Evolutionary conservation across 768 basidiomycete species (phyloP).

Genomic region (Tricholomella constricta): DNA sequence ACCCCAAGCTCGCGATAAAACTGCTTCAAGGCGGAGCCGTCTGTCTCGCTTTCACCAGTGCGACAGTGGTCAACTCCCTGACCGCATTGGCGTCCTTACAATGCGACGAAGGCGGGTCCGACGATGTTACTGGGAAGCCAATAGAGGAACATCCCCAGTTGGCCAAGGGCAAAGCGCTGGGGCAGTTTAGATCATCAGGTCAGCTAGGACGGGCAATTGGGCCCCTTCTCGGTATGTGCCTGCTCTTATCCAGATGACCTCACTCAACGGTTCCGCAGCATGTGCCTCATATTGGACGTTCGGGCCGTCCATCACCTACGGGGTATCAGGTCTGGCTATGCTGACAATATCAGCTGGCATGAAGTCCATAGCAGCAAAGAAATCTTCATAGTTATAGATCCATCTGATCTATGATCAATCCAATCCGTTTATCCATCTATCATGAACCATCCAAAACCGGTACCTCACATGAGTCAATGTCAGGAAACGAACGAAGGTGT

Average conservation of each 20-base stretch:
- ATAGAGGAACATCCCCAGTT: slow-evolving; percentile 62
- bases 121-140: slow-evolving; percentile 58
- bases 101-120: slow-evolving; percentile 71
- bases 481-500: too few species aligned
- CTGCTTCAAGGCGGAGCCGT: slow-evolving; percentile 72
- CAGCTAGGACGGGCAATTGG: slow-evolving; percentile 94
- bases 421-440: too few species aligned
- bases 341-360: slow-evolving; percentile 56
- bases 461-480: too few species aligned
- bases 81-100: slow-evolving; percentile 91
- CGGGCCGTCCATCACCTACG: slow-evolving; percentile 79
- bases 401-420: slow-evolving; percentile 14
- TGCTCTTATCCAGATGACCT: slow-evolving; percentile 13
- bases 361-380: slow-evolving; percentile 46
- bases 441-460: too few species aligned
- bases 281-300: slow-evolving; percentile 90
- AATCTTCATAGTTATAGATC: slow-evolving; percentile 26
- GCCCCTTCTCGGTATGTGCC: slow-evolving; percentile 74
- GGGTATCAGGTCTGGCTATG: slow-evolving; percentile 66
- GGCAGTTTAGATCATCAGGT: slow-evolving; percentile 87
- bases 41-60: slow-evolving; percentile 90
- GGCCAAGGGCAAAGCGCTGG: slow-evolving; percentile 82
- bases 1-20: slow-evolving; percentile 46
- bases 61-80: slow-evolving; percentile 92
- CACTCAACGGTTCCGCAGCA: slow-evolving; percentile 45